These are phyloP conservation scores for Toxoplasma gondii DNA, from an alignment of 169 alveolate species.

Conservation along the genomic window DNA sequence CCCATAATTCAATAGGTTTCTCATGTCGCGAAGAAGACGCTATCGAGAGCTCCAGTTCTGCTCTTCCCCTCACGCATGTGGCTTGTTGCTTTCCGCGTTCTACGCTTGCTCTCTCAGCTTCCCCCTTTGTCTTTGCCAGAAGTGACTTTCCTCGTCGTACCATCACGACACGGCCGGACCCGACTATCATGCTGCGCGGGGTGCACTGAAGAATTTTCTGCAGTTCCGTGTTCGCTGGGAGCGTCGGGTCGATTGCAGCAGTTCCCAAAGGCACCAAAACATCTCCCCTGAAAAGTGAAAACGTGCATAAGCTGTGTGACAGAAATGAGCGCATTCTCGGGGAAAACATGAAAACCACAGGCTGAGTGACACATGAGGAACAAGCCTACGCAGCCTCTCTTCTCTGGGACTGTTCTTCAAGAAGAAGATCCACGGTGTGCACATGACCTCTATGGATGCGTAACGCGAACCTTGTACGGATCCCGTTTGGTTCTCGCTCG, in stretches of 20 bases:
- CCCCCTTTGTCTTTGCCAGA: no score
- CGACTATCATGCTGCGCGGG: slow-evolving; percentile 16
- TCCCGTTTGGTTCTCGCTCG: no score
- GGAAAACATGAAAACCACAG: background rate
- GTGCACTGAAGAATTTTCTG: background rate
- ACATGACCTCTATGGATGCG: no score
- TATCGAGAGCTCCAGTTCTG: no score
- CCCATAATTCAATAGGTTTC: no score
- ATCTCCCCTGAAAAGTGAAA: slow-evolving; percentile 24
- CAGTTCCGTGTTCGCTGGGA: slow-evolving; percentile 15
- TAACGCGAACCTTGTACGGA: no score
- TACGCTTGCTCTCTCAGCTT: no score
- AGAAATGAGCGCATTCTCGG: background rate
- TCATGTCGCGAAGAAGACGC: no score
- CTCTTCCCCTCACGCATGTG: no score
- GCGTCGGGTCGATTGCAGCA: slow-evolving; percentile 45
- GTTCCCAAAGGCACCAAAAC: slow-evolving; percentile 42
- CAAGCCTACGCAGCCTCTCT: background rate
- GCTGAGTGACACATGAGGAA: background rate
- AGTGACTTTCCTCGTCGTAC: background rate
- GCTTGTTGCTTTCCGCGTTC: no score
- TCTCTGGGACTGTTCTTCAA: background rate
- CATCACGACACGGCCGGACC: slow-evolving; percentile 17
- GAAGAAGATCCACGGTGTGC: no score
- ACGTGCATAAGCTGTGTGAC: background rate